phyloP scores from a whole-genome alignment of 148 eudicot species.

The Rhododendron mucronatum region DNA sequence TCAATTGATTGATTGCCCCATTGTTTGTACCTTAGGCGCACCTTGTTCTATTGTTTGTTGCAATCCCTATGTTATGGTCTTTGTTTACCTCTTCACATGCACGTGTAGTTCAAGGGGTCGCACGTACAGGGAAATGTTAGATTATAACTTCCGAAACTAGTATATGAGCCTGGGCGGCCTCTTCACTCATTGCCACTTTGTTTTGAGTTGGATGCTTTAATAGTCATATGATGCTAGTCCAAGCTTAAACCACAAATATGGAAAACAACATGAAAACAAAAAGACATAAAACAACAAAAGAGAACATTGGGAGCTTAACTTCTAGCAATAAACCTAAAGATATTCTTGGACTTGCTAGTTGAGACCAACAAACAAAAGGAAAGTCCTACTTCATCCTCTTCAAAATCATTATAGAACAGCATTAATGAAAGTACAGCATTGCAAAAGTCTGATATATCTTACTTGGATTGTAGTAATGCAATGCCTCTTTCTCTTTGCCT shows the following conservation, averaged over 20 bases:
- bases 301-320: not conserved
- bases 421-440: not conserved
- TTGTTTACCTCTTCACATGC: not conserved
- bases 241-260: not conserved
- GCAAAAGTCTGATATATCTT: conserved; percentile 3
- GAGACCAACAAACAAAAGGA: not conserved
- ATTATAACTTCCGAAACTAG: too few species aligned
- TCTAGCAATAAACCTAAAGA: not conserved
- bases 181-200: not conserved
- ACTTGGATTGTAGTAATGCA: conserved; percentile 50
- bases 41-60: not conserved
- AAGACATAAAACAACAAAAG: not conserved
- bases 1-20: not conserved
- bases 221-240: not conserved
- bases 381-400: not conserved
- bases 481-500: conserved; percentile 26
- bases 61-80: not conserved
- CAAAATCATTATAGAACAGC: not conserved
- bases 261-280: not conserved
- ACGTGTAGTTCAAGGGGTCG: not conserved
- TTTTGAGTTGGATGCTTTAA: not conserved
- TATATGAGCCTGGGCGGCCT: not conserved
- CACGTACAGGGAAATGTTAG: too few species aligned
- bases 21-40: not conserved
- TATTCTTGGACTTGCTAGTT: not conserved